Percentiles rank a stretch among this genome's conserved stretches.
Evolutionary conservation across 1,139 yeast species (phyloP).

Genomic region (Yamadazyma spencermartinsiae): DNA sequence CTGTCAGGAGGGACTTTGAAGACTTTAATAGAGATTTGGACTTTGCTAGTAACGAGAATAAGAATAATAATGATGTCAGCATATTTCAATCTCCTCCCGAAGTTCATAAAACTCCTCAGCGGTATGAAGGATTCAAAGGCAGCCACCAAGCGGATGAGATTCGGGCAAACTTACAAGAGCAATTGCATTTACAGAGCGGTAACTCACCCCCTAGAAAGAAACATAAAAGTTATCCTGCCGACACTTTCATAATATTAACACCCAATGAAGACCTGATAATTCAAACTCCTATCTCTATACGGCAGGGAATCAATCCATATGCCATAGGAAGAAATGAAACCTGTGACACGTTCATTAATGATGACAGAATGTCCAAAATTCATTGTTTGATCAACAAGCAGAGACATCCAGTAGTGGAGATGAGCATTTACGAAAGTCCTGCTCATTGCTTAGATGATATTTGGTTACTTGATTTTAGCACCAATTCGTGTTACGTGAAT

Average conservation of each 20-base stretch:
- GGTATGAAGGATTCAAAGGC: not conserved
- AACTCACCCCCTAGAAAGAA: conserved; percentile 6
- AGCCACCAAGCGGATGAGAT: not conserved
- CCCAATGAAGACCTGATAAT: conserved; percentile 33
- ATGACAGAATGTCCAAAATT: conserved; percentile 76
- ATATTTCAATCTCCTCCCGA: not conserved
- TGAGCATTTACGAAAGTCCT: conserved; percentile 61
- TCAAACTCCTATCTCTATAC: conserved; percentile 50
- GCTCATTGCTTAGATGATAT: conserved; percentile 68
- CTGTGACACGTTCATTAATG: conserved; percentile 60
- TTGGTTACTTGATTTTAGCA: conserved; percentile 81
- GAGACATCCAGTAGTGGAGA: conserved; percentile 54
- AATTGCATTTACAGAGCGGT: not conserved
- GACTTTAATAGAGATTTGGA: conserved; percentile 4
- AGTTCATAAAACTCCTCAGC: not conserved
- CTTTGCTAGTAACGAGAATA: not conserved
- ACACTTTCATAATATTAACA: conserved; percentile 30
- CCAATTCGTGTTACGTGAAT: conserved; percentile 78
- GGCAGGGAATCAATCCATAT: conserved; percentile 63
- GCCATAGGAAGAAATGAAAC: conserved; percentile 65
- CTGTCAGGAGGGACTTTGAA: conserved; percentile 14
- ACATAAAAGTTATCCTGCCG: conserved; percentile 20
- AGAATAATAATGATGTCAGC: not conserved
- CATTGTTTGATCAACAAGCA: conserved; percentile 72
- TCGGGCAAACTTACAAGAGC: not conserved